Evolutionary conservation across 2,329 filamentous ascomycete genomes (phyloP).

Genomic region (Talaromyces marneffei): DNA sequence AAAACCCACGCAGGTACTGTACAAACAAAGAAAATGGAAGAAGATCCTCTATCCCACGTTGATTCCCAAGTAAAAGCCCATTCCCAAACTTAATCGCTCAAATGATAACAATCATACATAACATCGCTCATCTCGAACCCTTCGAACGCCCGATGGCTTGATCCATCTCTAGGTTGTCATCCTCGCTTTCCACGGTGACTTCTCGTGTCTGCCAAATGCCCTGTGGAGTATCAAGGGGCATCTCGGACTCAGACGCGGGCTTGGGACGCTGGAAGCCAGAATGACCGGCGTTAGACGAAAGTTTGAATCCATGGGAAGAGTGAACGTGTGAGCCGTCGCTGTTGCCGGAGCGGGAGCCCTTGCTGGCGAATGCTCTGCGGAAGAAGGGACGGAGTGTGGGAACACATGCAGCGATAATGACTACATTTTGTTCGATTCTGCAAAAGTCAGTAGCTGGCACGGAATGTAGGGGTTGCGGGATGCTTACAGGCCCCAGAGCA

Average conservation of each 20-base stretch:
- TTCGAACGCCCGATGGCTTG: neutral
- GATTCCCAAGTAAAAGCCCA: neutral
- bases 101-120: neutral
- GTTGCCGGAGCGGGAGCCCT: neutral
- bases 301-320: neutral
- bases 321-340: neutral
- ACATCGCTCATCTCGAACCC: neutral
- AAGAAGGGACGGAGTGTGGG: conserved; percentile 25
- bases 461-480: neutral
- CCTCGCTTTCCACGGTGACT: neutral
- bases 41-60: neutral
- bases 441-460: neutral
- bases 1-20: too few species aligned
- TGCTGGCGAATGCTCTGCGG: conserved; percentile 18
- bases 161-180: neutral
- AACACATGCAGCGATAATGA: conserved; percentile 26
- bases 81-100: neutral
- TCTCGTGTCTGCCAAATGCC: neutral
- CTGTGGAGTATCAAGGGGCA: neutral
- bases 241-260: neutral
- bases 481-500: conserved; percentile 20
- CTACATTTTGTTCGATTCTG: conserved; percentile 26
- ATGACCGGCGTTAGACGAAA: neutral
- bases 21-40: neutral
- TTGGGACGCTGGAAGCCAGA: neutral